A percentile compares a stretch with the other conserved stretches of the same genome.
Conservation (phyloP, 106 monocot species). For the Acorus calamus region DNA sequence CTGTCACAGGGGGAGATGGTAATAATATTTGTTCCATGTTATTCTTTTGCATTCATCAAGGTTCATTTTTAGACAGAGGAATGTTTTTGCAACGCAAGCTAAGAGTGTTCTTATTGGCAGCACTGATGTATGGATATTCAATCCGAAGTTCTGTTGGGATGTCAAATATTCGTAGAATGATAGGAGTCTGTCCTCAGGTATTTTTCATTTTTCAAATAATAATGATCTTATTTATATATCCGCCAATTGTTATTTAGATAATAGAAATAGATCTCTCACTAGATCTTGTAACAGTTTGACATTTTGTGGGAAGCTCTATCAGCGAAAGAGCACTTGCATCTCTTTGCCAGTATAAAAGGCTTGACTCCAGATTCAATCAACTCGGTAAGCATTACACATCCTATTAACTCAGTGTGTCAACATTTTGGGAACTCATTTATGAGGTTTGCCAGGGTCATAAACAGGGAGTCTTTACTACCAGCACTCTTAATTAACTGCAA, state of each 20-base stretch:
- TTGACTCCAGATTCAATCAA: slow-evolving; percentile 63
- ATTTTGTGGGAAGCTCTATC: slow-evolving; percentile 91
- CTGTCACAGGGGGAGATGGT: slow-evolving; percentile 90
- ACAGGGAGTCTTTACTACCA: too few species aligned
- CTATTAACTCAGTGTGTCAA: not conserved
- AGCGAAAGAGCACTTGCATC: slow-evolving; percentile 60
- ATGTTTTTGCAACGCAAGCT: not conserved
- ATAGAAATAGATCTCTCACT: not conserved
- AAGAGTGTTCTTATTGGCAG: slow-evolving; percentile 23
- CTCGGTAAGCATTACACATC: slow-evolving; percentile 34
- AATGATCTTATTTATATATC: too few species aligned
- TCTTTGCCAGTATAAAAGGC: slow-evolving; percentile 88
- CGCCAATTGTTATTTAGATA: too few species aligned
- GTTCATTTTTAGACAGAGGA: not conserved
- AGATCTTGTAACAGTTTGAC: slow-evolving; percentile 55
- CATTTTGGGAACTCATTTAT: not conserved
- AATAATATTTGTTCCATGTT: slow-evolving; percentile 1
- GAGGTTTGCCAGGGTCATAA: not conserved
- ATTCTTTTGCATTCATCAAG: not conserved
- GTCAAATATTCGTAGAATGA: slow-evolving; percentile 75
- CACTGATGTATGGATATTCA: slow-evolving; percentile 81
- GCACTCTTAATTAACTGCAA: too few species aligned
- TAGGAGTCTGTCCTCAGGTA: slow-evolving; percentile 97
- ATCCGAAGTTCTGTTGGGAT: slow-evolving; percentile 65
- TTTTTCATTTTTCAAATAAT: not conserved